These are phyloP conservation scores for Omphalea diandra DNA, from an alignment of 441 rosid genomes.

Conservation along the genomic window DNA sequence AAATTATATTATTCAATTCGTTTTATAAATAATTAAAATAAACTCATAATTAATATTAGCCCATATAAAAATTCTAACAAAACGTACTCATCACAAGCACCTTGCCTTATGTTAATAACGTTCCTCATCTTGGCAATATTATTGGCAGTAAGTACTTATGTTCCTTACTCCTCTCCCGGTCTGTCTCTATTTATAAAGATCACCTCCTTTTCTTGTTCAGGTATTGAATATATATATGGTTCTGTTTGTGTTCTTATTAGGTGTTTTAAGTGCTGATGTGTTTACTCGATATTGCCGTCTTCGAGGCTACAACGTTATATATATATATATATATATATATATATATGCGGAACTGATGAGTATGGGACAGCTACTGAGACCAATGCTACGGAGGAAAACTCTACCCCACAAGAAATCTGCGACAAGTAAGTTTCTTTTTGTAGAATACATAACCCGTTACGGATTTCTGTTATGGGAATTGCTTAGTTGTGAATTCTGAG, in stretches of 20 bases:
- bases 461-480: too few relatives aligned
- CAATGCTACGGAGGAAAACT: constrained; percentile 77
- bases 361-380: constrained; percentile 95
- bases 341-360: constrained; percentile 86
- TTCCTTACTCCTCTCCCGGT: background rate
- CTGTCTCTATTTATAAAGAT: background rate
- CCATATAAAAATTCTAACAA: too few relatives aligned
- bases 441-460: too few relatives aligned
- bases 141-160: constrained; percentile 47
- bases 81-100: constrained; percentile 83
- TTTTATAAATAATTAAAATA: too few relatives aligned
- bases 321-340: too few relatives aligned
- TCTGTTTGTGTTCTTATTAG: background rate
- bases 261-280: constrained; percentile 82
- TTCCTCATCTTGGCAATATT: constrained; percentile 90
- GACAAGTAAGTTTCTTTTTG: constrained; percentile 71
- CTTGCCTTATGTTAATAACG: constrained; percentile 78
- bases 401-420: constrained; percentile 67
- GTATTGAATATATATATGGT: background rate
- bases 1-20: too few relatives aligned
- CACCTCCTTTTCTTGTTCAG: background rate
- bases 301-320: constrained; percentile 62
- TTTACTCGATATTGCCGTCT: constrained; percentile 79
- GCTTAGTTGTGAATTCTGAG: background rate
- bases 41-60: too few relatives aligned